Base-by-base conservation (phyloP, 768 basidiomycete genomes). In the Leucocoprinus sp. region DNA sequence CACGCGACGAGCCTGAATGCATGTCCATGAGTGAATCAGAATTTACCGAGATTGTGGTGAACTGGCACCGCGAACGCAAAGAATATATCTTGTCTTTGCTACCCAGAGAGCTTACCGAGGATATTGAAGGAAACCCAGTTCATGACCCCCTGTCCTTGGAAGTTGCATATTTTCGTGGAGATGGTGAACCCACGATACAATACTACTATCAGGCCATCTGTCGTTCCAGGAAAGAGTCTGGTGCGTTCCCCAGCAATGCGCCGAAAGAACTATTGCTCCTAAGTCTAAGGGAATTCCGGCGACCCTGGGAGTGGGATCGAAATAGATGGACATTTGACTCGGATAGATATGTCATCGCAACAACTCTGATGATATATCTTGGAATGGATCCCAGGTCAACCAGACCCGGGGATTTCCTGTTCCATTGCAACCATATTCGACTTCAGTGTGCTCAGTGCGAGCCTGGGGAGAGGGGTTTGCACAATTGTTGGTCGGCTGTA, bases 401-500 rank as follows among this genome's bases (percentile, higher is more conserved):
- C 11, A 42, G 26, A 1, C 40, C 40, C 2, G 15, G 26, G 9
- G 27, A 29, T 11, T 42, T 42, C 17, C 27, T 29, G 8, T 8
- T 6, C 26, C 8, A 28, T 15, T 42, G 40, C 21, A 27, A 29
- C 12, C n/a, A 7, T 15, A 18, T 29, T 24, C 26, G n/a, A 29
- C 19, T 42, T 5, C 27, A 42, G 11, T 42, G 40, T 12, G 4
- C 18, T 29, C 27, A 28, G 19, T 42, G 40, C 22, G 26, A 29
- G 8, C 5, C 26, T 6, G 19, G 3, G 11, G 40, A 42, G 26
- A 28, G 15, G n/a, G 5, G 15, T 18, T n/a, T 29, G n/a, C 15
- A 29, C 19, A 42, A 42, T 18, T 42, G 40, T 11, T 42, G 40
- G 40, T 42, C 40, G 19, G 40, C 40, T 15, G 40, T 42, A 42